phyloP scores from a whole-genome alignment of 2,329 filamentous ascomycete genomes.

The Verticillium zaregamsianum region DNA sequence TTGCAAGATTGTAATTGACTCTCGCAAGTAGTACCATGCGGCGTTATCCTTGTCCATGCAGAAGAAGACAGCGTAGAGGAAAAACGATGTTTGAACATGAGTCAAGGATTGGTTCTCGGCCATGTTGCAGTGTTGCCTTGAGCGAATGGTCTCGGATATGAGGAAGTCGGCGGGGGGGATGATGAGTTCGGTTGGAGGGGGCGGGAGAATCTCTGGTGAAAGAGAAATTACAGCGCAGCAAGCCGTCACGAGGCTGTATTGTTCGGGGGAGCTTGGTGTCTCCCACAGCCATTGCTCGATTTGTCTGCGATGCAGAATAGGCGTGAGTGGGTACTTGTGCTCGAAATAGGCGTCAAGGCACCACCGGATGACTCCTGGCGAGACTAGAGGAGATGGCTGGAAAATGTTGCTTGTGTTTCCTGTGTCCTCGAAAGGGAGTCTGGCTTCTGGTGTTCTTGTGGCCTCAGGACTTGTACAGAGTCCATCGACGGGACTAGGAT shows the following conservation, averaged over 20 bases:
- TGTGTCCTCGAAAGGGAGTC: not conserved
- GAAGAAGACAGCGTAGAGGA: slow-evolving; percentile 24
- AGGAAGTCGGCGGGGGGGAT: slow-evolving; percentile 17
- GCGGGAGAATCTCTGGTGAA: slow-evolving; percentile 20
- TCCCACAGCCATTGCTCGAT: slow-evolving; percentile 10
- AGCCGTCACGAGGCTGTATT: slow-evolving; percentile 21
- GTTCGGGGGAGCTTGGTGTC: slow-evolving; percentile 11
- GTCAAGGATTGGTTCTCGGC: slow-evolving; percentile 21
- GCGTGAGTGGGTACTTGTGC: slow-evolving; percentile 29
- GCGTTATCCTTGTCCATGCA: slow-evolving; percentile 25
- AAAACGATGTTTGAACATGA: slow-evolving; percentile 26
- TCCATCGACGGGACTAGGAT: no score
- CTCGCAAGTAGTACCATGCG: slow-evolving; percentile 26
- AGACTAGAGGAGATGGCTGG: slow-evolving; percentile 8
- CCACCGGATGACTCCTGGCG: slow-evolving; percentile 12
- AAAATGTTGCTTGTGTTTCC: not conserved
- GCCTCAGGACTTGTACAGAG: no score
- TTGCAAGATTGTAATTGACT: slow-evolving; percentile 23
- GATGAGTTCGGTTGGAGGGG: not conserved
- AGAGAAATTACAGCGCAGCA: slow-evolving; percentile 23
- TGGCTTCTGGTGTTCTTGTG: not conserved
- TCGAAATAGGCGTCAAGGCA: slow-evolving; percentile 26
- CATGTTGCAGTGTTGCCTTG: slow-evolving; percentile 17
- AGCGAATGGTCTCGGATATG: slow-evolving; percentile 21
- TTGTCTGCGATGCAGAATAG: slow-evolving; percentile 20